phyloP scores from a whole-genome alignment of 2,329 filamentous ascomycete species.

The Piedraia hortae region DNA sequence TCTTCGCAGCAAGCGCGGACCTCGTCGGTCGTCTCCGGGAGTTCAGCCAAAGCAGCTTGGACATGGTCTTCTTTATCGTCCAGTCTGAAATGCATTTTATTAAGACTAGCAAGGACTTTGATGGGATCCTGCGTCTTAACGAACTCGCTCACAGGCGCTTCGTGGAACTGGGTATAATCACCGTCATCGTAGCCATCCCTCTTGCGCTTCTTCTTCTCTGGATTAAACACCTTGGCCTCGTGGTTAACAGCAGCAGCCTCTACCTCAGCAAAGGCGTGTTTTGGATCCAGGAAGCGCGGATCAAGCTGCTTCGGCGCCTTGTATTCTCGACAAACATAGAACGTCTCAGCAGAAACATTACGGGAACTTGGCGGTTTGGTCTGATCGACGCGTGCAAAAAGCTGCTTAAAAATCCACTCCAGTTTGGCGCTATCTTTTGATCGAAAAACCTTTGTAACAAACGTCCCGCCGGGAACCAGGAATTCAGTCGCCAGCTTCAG shows the following conservation, averaged over 20 bases:
- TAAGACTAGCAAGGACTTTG: conserved; percentile 62
- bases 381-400: conserved; percentile 84
- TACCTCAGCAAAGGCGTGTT: conserved; percentile 79
- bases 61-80: conserved; percentile 52
- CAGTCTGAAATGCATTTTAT: conserved; percentile 61
- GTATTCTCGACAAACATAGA: conserved; percentile 85
- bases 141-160: conserved; percentile 68
- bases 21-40: conserved; percentile 67
- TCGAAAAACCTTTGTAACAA: conserved; percentile 91
- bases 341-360: conserved; percentile 94
- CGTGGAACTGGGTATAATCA: conserved; percentile 78
- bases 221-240: conserved; percentile 94
- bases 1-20: conserved; percentile 54
- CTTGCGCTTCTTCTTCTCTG: conserved; percentile 91
- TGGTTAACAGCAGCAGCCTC: conserved; percentile 68
- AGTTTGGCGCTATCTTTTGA: conserved; percentile 92
- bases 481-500: conserved; percentile 91
- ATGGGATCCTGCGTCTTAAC: conserved; percentile 86
- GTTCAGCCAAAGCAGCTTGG: conserved; percentile 54
- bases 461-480: conserved; percentile 61
- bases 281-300: conserved; percentile 70
- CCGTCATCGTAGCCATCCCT: conserved; percentile 93
- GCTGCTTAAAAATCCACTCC: conserved; percentile 91
- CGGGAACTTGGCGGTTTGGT: conserved; percentile 89
- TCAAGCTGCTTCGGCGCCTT: conserved; percentile 88